Evolutionary conservation across 352 stramenopile species (phyloP), one percentile per base, ranked within the genome.

Genomic region (Blastocystis sp.): DNA sequence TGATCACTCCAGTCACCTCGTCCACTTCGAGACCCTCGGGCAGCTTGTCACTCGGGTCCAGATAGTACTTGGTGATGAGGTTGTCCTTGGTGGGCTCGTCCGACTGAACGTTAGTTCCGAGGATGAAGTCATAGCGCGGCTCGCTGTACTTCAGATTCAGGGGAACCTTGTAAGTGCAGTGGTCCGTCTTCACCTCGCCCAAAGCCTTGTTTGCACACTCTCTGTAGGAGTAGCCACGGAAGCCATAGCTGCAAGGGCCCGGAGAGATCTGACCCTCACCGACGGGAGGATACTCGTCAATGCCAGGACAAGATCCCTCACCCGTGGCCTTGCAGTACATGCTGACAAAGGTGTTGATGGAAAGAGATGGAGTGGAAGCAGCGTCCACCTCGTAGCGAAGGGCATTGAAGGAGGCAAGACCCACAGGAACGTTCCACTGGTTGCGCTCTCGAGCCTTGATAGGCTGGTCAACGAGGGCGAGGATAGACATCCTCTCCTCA

Each of bases 231-330:
- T 79, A 79, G 42, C 74, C 74, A 10, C 28, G 28, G 61, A 60
- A 84, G 3, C 34, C 43, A 1, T 68, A 52, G 0, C 54, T 52
- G 48, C 74, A 84, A 14, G 34, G 9, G 34, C 54, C 43, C n/a
- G 74, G 74, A 14, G 74, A 84, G 17, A 84, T 84, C 43, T 79
- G 38, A 24, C 69, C 69, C 24, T 63, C 24, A 11, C 9, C 21
- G 42, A 79, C 69, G 1, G 69, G 2, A 43, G 69, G 69, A 43
- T 64, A 79, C 14, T 64, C 42, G 52, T 54, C 69, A 7, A 64
- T 43, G 28, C 7, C 69, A 3, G 42, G 69, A 34, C 69, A 79
- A 7, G 66, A 40, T 34, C 24, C 42, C 21, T 21, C 52, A 1
- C 11, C 52, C 28, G 3, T 17, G 54, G 52, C 19, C 21, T 21